Base-by-base conservation (phyloP, 75 land plant genomes). In the Pinus albicaulis region DNA sequence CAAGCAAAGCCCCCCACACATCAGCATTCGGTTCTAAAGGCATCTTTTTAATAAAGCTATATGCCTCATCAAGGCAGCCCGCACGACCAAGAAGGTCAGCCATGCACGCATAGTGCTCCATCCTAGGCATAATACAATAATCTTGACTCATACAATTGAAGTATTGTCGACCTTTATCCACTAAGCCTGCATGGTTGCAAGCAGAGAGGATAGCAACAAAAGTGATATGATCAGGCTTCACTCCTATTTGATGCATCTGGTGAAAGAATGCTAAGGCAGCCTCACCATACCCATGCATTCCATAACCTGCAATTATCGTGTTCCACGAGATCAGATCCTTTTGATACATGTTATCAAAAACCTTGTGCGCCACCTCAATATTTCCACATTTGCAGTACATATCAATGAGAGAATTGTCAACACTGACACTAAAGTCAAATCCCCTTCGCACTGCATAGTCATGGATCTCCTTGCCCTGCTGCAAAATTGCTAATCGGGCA, bases 301-400 rank as follows among this genome's bases (percentile, higher is more conserved):
- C 92, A 60, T 84, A 88, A 7, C 86, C 90, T 52, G 86, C 77
- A 57, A 91, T 83, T 85, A 93, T 91, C 13, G 89, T 81, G 69
- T 82, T 87, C 93, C 93, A 93, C 26, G 92, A 69, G 7, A 89
- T 48, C 3, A 89, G 23, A 48, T 89, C 88, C 60, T 74, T 90
- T 36, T 77, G 57, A 23, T 70, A 72, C 36, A 89, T 84, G 57
- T 63, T 76, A 12, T 82, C 82, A 75, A 93, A 93, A 22, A 76
- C 88, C 62, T 74, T 84, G 55, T 73, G 77, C 11, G 96, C 84
- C 2, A 53, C 48, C 1, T 57, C 78, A 59, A 91, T 34, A 2
- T 76, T 83, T 2, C 90, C 92, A 77, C 94, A 92, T 76, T 91
- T 93, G 19, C 83, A 75, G 72, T 89, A 93, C 90, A 84, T 88